phyloP scores from a whole-genome alignment of 805 yeast species.

The Teunomyces tritomae region DNA sequence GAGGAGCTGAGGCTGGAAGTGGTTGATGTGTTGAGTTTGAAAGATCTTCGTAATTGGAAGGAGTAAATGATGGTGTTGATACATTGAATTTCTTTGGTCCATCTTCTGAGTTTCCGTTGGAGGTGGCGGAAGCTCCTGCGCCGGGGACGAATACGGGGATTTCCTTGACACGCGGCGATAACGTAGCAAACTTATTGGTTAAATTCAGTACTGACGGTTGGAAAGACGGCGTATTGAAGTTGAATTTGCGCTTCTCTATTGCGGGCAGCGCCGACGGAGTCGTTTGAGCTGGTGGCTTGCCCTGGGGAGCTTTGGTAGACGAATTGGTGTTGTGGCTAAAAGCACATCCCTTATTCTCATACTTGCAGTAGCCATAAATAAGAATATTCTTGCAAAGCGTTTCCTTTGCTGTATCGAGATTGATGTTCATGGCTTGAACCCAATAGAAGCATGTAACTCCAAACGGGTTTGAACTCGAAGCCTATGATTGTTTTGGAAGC shows the following conservation, averaged over 20 bases:
- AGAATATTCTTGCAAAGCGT: conserved; percentile 81
- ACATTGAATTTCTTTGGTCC: conserved; percentile 30
- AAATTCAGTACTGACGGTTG: conserved; percentile 36
- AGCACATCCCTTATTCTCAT: conserved; percentile 82
- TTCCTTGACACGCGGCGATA: conserved; percentile 48
- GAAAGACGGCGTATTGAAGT: conserved; percentile 42
- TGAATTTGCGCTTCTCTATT: conserved; percentile 27
- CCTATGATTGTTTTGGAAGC: background rate
- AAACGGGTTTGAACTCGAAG: background rate
- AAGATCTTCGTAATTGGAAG: conserved; percentile 13
- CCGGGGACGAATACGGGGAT: conserved; percentile 49
- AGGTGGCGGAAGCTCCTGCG: background rate
- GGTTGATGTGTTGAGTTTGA: background rate
- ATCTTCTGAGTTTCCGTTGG: conserved; percentile 8
- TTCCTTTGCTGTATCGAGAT: conserved; percentile 61
- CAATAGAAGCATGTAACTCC: background rate
- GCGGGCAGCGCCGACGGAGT: conserved; percentile 31
- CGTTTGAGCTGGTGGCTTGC: conserved; percentile 55
- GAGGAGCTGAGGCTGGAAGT: background rate
- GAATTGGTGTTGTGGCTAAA: conserved; percentile 58
- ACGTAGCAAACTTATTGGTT: conserved; percentile 39
- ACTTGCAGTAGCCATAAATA: conserved; percentile 86
- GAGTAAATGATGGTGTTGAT: conserved; percentile 41
- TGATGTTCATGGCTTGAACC: conserved; percentile 26
- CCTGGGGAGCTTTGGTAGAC: conserved; percentile 21